phyloP scores from a whole-genome alignment of 2,329 filamentous ascomycete genomes.

The Eurotiales sp. region DNA sequence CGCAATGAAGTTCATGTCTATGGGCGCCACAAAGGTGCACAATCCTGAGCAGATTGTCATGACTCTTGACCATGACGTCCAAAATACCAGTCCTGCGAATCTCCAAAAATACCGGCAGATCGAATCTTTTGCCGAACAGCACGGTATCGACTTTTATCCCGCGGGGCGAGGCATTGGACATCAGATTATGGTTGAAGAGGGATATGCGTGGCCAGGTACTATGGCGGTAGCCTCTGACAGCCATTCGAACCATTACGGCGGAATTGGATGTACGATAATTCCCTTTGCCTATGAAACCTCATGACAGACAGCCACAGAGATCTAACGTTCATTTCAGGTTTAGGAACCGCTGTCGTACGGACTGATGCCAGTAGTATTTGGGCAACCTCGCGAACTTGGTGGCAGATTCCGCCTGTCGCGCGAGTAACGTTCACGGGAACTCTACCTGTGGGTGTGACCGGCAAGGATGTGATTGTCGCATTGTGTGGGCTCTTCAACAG shows the following conservation, averaged over 20 bases:
- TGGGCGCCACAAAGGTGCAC: conserved; percentile 71
- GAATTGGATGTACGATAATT: too few relatives aligned
- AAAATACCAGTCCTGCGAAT: conserved; percentile 75
- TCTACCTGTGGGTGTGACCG: conserved; percentile 75
- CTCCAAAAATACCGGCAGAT: conserved; percentile 79
- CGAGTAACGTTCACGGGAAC: conserved; percentile 72
- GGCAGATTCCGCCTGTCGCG: conserved; percentile 79
- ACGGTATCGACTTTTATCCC: conserved; percentile 74
- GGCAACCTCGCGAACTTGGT: conserved; percentile 82
- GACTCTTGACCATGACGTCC: conserved; percentile 83
- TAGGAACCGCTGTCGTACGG: conserved; percentile 78
- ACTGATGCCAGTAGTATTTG: conserved; percentile 85
- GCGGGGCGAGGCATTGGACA: conserved; percentile 82
- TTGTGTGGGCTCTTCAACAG: conserved; percentile 81
- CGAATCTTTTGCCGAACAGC: conserved; percentile 72
- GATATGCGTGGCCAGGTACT: conserved; percentile 80
- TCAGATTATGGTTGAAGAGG: conserved; percentile 72
- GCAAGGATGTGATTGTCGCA: conserved; percentile 91
- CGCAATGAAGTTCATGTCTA: conserved; percentile 74
- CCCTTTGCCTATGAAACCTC: too few relatives aligned
- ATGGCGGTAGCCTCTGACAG: conserved; percentile 68
- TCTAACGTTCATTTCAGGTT: too few relatives aligned
- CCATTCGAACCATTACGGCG: conserved; percentile 82
- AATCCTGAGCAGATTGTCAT: conserved; percentile 72
- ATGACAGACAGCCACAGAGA: too few relatives aligned